These are phyloP conservation scores for Viola odorata DNA, from an alignment of 345 rosid genomes.

Conservation along the genomic window DNA sequence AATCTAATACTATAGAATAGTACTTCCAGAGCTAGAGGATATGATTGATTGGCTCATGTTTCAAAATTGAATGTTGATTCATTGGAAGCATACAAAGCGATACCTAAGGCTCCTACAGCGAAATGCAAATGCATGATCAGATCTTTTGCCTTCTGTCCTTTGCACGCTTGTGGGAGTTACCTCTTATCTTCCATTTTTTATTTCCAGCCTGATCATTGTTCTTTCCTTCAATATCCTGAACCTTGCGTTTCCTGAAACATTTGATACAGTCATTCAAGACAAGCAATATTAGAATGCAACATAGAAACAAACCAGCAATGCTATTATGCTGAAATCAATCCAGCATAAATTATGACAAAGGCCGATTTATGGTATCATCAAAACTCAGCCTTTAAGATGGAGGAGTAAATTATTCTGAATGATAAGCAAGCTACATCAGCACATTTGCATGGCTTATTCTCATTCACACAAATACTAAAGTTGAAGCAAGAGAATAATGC, in stretches of 20 bases:
- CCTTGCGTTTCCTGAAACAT: constrained; percentile 73
- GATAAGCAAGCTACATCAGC: not conserved
- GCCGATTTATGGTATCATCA: not conserved
- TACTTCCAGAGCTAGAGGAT: too few relatives aligned
- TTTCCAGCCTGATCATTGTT: not conserved
- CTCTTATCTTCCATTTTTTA: not conserved
- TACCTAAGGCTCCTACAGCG: too few relatives aligned
- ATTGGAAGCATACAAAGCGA: too few relatives aligned
- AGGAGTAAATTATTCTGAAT: not conserved
- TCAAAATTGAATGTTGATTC: too few relatives aligned
- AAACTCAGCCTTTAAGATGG: too few relatives aligned
- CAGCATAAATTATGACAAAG: not conserved
- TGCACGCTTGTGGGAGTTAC: too few relatives aligned
- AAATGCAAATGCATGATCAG: too few relatives aligned
- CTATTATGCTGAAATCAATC: not conserved
- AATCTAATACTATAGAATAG: too few relatives aligned
- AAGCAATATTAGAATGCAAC: not conserved
- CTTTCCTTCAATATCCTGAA: constrained; percentile 54
- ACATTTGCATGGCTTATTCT: not conserved
- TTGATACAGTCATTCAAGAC: not conserved
- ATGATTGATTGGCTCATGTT: too few relatives aligned
- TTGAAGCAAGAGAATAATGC: too few relatives aligned
- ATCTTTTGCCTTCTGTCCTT: too few relatives aligned
- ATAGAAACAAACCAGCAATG: not conserved
- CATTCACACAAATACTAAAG: too few relatives aligned